These are phyloP conservation scores for Hericium alpestre DNA, from an alignment of 768 basidiomycete species.

Conservation along the genomic window DNA sequence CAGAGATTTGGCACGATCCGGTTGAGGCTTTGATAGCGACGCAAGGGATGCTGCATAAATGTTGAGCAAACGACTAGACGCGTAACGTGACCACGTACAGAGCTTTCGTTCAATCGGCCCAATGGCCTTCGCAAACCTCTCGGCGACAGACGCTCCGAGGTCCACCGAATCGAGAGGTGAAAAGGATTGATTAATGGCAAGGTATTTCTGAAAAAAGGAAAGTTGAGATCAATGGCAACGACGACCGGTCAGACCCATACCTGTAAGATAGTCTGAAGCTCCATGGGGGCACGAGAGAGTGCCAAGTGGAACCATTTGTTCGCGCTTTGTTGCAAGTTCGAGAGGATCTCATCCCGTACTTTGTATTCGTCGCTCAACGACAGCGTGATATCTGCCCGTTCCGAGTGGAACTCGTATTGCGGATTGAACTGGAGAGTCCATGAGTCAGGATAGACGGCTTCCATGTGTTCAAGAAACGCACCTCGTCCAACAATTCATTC, in stretches of 20 bases:
- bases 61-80: background rate
- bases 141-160: slow-evolving; percentile 83
- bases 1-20: slow-evolving; percentile 74
- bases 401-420: slow-evolving; percentile 71
- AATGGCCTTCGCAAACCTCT: slow-evolving; percentile 75
- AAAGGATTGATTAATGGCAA: slow-evolving; percentile 61
- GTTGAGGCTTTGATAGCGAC: slow-evolving; percentile 49
- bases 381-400: slow-evolving; percentile 61
- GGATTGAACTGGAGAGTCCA: slow-evolving; percentile 68
- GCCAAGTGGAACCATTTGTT: slow-evolving; percentile 81
- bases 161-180: slow-evolving; percentile 71
- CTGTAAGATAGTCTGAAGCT: slow-evolving; percentile 86
- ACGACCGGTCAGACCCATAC: slow-evolving; percentile 26
- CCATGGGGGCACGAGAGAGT: slow-evolving; percentile 80
- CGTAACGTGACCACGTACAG: slow-evolving; percentile 33
- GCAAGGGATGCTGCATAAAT: slow-evolving; percentile 40
- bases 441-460: background rate
- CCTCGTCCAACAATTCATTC: slow-evolving; percentile 87
- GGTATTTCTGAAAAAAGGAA: slow-evolving; percentile 61
- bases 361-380: slow-evolving; percentile 80
- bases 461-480: slow-evolving; percentile 20
- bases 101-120: slow-evolving; percentile 68
- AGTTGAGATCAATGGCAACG: background rate
- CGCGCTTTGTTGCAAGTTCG: slow-evolving; percentile 62
- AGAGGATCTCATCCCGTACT: slow-evolving; percentile 75